These are phyloP conservation scores for Exophiala dermatitidis DNA, from an alignment of 2,329 filamentous ascomycete genomes.

Conservation along the genomic window DNA sequence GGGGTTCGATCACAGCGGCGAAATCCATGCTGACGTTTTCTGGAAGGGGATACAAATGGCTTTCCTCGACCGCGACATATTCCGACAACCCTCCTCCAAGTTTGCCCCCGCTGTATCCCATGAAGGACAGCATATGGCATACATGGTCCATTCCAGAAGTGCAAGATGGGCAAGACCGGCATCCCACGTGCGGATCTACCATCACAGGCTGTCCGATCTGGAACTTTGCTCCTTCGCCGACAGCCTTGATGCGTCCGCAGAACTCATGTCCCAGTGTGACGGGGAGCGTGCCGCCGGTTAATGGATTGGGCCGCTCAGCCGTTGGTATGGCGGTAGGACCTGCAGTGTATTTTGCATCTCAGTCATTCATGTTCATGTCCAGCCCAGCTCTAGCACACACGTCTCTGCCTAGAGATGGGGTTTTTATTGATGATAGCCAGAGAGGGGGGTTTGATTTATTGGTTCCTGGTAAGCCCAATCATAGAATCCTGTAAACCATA, in stretches of 20 bases:
- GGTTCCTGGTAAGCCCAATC: background rate
- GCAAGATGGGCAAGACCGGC: constrained; percentile 45
- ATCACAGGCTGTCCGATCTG: constrained; percentile 43
- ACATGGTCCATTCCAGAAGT: constrained; percentile 45
- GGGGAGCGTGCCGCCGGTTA: constrained; percentile 45
- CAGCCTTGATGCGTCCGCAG: constrained; percentile 40
- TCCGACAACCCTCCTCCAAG: constrained; percentile 37
- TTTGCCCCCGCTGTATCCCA: constrained; percentile 45
- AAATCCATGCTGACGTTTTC: constrained; percentile 41
- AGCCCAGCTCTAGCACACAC: background rate
- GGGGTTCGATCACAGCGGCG: constrained; percentile 48
- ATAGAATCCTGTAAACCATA: background rate
- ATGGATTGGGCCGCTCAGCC: constrained; percentile 42
- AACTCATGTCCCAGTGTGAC: constrained; percentile 49
- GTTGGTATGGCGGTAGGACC: constrained; percentile 42
- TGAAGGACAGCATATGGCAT: constrained; percentile 42
- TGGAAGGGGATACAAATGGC: constrained; percentile 40
- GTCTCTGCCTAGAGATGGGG: no score
- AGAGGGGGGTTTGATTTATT: background rate
- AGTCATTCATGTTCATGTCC: background rate
- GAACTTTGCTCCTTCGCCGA: constrained; percentile 21
- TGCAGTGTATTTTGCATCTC: constrained; percentile 5
- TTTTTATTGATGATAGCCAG: no score
- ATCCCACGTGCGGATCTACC: constrained; percentile 49
- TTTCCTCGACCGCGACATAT: constrained; percentile 43